Base-by-base conservation (phyloP, 108 stramenopile genomes). In the Nitzschia sp. region DNA sequence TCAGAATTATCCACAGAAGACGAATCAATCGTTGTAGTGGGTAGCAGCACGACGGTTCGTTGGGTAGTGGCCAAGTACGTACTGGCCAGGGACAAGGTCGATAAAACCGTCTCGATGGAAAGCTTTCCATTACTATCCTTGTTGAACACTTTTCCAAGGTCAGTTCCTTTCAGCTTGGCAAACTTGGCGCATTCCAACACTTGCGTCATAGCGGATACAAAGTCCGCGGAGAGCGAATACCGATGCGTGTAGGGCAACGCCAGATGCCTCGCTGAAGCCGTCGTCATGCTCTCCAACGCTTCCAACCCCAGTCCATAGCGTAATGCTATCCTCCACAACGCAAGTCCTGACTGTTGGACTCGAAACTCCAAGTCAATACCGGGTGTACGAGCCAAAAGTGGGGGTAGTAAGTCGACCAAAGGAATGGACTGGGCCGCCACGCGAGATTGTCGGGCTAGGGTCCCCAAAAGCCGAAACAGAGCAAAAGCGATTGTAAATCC, bases 381-480 rank as follows among this genome's bases (percentile, higher is more conserved):
- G 8, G 78, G 53, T 31, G 64, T 27, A 17, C 54, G 59, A 2
- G 76, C 67, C 63, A 81, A 56, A 2, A 85, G 8, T 1, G 72
- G 72, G 19, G 75, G 76, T 33, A 77, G 29, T 3, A 85, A 18
- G 24, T 80, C 76, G 21, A 60, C 58, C 38, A 66, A 25, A 26
- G 54, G 64, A 17, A 76, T 13, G 2, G 59, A 49, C 48, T 75
- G 26, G 5, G 91, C 91, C n/a, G 82, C 79, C 45, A 81, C 77
- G 51, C 88, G 72, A 3, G 94, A 95, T 77, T 95, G 94, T 58
- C 88, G 83, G 8, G 91, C 86, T 35, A 92, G 70, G 9, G 76
- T 78, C 48, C 77, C 77, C 25, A 88, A 54, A 27, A 94, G 75
- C 25, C 59, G 77, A 27, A 91, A 51, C 21, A 82, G 70, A 24